Conservation (phyloP, 1,139 yeast species). For the Debaryomyces subglobosus region DNA sequence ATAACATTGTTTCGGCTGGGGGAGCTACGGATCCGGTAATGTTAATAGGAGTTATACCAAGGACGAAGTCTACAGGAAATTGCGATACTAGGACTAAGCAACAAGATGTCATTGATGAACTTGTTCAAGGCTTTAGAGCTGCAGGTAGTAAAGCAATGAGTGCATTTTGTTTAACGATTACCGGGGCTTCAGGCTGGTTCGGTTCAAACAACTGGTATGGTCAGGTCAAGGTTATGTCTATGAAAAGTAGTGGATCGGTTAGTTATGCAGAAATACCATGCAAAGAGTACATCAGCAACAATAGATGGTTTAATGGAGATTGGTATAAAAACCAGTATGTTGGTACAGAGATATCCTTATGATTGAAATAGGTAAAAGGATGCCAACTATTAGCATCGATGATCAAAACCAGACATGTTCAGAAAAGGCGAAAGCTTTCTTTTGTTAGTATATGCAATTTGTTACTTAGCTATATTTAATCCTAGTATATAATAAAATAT, state of each 20-base stretch:
- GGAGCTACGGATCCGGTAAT: neutral
- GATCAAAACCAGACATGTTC: no score
- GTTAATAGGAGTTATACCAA: neutral
- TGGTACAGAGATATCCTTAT: no score
- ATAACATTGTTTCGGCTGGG: neutral
- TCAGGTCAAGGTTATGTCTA: no score
- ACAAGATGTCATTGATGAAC: neutral
- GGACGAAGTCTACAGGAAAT: neutral
- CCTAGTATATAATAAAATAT: no score
- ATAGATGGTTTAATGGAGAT: no score
- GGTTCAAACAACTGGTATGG: neutral
- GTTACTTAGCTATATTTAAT: no score
- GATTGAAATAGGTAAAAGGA: no score
- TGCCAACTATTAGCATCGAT: no score
- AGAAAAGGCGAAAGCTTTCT: no score
- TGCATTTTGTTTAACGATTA: neutral
- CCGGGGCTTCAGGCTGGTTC: neutral
- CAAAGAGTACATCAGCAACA: no score
- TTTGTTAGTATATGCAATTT: no score
- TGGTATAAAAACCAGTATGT: constrained; percentile 13
- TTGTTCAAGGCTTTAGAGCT: neutral
- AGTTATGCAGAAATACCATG: no score
- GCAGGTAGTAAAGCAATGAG: neutral
- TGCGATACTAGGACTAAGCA: neutral
- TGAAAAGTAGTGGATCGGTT: constrained; percentile 11